Evolutionary conservation across 768 basidiomycete species (phyloP).

Genomic region (Lanmaoa rubissima): DNA sequence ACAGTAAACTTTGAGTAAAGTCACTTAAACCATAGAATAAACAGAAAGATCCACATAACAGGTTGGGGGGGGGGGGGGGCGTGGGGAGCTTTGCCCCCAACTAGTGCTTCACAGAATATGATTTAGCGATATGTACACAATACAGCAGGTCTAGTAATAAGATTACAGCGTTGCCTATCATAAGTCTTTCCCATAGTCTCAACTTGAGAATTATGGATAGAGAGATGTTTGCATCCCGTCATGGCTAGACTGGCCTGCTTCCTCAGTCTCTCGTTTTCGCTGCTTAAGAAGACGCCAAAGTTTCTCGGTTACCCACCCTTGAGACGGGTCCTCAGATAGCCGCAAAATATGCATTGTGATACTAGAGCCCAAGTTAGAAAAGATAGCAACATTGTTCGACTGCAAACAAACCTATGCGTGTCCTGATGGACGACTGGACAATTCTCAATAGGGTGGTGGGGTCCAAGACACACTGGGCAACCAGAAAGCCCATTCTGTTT

Average conservation of each 20-base stretch:
- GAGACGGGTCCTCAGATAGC: constrained; percentile 40
- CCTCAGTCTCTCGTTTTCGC: constrained; percentile 27
- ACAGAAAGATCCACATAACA: too few relatives aligned
- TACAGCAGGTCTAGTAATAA: constrained; percentile 10
- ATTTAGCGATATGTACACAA: constrained; percentile 3
- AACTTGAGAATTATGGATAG: too few relatives aligned
- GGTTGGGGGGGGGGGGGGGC: too few relatives aligned
- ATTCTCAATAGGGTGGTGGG: constrained; percentile 47
- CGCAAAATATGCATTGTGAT: constrained; percentile 44
- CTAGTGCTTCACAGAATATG: not conserved
- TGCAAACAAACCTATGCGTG: constrained; percentile 46
- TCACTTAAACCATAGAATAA: too few relatives aligned
- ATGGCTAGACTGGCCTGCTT: not conserved
- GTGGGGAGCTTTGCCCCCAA: too few relatives aligned
- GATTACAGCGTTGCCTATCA: constrained; percentile 16
- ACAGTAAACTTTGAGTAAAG: too few relatives aligned
- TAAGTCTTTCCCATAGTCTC: not conserved
- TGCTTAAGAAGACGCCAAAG: constrained; percentile 40
- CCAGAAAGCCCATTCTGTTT: constrained; percentile 22
- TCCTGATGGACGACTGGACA: constrained; percentile 58
- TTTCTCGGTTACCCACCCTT: constrained; percentile 33
- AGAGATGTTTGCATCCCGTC: constrained; percentile 2
- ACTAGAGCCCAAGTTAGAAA: constrained; percentile 31
- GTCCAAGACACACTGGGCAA: constrained; percentile 50
- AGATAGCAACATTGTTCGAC: not conserved